phyloP scores from a whole-genome alignment of 2,329 filamentous ascomycete genomes.

The Trichoderma polysporum region DNA sequence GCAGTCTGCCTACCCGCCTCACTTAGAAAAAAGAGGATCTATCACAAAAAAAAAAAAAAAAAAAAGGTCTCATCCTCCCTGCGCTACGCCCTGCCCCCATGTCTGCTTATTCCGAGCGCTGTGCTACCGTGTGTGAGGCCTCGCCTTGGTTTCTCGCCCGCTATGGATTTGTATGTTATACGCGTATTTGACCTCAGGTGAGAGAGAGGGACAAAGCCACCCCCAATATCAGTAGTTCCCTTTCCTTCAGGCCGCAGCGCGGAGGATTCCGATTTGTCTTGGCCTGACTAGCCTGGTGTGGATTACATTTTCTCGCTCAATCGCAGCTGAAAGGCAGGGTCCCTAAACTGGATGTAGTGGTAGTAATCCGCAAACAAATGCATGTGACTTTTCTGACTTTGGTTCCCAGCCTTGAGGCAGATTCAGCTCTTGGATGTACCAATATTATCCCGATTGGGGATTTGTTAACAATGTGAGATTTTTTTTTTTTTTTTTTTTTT shows the following conservation, averaged over 20 bases:
- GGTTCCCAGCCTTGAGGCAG: background rate
- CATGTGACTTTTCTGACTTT: background rate
- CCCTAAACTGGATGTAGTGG: background rate
- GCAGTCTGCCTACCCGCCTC: slow-evolving; percentile 1
- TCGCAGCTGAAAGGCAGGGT: background rate
- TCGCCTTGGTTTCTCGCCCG: background rate
- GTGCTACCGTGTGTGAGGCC: background rate
- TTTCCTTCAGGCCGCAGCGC: slow-evolving; percentile 3
- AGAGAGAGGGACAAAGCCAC: background rate
- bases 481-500: too few relatives aligned
- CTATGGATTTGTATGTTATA: background rate
- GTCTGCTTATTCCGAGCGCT: background rate
- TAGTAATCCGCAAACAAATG: background rate
- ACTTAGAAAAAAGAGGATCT: background rate
- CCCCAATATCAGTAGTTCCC: background rate
- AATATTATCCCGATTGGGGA: too few relatives aligned
- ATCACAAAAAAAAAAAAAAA: too few relatives aligned
- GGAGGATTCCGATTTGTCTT: background rate
- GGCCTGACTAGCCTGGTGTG: accelerated
- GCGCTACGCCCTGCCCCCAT: background rate
- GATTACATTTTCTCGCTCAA: background rate
- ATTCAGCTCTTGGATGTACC: background rate
- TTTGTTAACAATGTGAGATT: too few relatives aligned
- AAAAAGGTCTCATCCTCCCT: background rate
- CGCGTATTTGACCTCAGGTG: background rate